A percentile compares a stretch with the other conserved stretches of the same genome.
Conservation (phyloP, 306 rosid genomes). For the Lathyrus oleraceus region DNA sequence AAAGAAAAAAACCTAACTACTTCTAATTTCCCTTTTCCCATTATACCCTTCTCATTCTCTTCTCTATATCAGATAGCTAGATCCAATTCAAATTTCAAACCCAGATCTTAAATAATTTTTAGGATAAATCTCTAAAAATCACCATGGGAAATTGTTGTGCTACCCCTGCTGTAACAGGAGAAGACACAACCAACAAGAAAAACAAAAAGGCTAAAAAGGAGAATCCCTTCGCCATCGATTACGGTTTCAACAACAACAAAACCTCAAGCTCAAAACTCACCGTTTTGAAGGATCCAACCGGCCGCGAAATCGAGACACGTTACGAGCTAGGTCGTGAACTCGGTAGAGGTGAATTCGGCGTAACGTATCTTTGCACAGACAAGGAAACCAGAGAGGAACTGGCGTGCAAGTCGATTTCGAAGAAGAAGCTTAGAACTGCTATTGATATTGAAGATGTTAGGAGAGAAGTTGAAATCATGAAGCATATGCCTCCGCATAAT, state of each 20-base stretch:
- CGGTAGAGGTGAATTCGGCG: constrained; percentile 91
- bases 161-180: constrained; percentile 40
- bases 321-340: constrained; percentile 85
- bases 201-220: constrained; percentile 47
- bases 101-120: neutral
- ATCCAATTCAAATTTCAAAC: neutral
- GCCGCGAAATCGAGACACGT: constrained; percentile 61
- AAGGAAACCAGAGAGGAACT: constrained; percentile 49
- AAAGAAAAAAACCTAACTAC: neutral
- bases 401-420: constrained; percentile 90
- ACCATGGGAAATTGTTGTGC: constrained; percentile 87
- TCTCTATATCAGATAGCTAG: neutral
- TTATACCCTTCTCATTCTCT: neutral
- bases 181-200: constrained; percentile 36
- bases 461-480: constrained; percentile 96
- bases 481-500: constrained; percentile 59
- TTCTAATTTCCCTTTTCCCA: neutral
- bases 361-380: constrained; percentile 84
- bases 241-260: constrained; percentile 6
- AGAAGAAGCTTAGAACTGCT: constrained; percentile 80
- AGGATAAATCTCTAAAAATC: neutral
- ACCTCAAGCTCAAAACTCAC: constrained; percentile 27
- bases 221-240: constrained; percentile 65
- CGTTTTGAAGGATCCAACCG: constrained; percentile 74
- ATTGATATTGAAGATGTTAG: constrained; percentile 84